Evolutionary conservation across 169 alveolate genomes (phyloP).

Genomic region (Cryptosporidium canis): DNA sequence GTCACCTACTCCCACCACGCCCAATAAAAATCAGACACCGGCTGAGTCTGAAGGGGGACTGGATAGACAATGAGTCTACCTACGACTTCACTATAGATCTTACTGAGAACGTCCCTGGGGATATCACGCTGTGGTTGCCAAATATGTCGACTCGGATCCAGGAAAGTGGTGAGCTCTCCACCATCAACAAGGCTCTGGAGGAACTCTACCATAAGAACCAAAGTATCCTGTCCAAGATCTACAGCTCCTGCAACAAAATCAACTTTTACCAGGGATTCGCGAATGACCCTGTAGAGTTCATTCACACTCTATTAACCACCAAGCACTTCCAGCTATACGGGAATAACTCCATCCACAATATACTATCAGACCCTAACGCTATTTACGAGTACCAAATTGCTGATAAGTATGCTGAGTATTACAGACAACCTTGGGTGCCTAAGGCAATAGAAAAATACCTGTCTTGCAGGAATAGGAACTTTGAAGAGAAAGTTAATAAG

Average conservation of each 20-base stretch:
- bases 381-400: slow-evolving; percentile 68
- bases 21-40: slow-evolving; percentile 47
- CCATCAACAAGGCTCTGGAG: slow-evolving; percentile 37
- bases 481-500: slow-evolving; percentile 57
- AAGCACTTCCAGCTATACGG: slow-evolving; percentile 68
- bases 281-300: slow-evolving; percentile 54
- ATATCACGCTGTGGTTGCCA: slow-evolving; percentile 57
- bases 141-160: slow-evolving; percentile 63
- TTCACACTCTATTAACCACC: slow-evolving; percentile 53
- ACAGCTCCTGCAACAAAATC: slow-evolving; percentile 37
- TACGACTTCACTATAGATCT: slow-evolving; percentile 66
- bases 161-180: slow-evolving; percentile 52
- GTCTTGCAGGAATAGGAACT: slow-evolving; percentile 26
- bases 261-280: slow-evolving; percentile 61
- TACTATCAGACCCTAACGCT: slow-evolving; percentile 72
- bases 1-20: slow-evolving; percentile 50
- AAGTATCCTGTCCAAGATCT: slow-evolving; percentile 33
- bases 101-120: slow-evolving; percentile 67
- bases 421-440: slow-evolving; percentile 73
- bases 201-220: slow-evolving; percentile 67
- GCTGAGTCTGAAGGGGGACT: slow-evolving; percentile 49
- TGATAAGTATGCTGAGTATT: slow-evolving; percentile 63
- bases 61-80: slow-evolving; percentile 71
- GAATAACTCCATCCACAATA: slow-evolving; percentile 45
- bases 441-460: slow-evolving; percentile 61